phyloP scores from a whole-genome alignment of 164 flowering plant genomes.

The Vitis cinerea region DNA sequence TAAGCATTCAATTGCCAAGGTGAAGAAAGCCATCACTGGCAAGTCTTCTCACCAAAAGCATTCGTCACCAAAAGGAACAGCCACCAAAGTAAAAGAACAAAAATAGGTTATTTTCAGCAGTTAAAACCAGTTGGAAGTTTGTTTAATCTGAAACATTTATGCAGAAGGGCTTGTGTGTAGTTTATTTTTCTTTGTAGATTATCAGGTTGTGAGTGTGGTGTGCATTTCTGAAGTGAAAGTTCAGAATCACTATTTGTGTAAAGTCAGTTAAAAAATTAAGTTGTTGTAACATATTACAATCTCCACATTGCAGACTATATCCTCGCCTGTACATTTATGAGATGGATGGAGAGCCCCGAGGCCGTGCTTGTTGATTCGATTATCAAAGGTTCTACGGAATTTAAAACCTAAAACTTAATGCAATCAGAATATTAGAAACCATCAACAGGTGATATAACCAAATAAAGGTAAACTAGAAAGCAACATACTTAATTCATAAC shows the following conservation, averaged over 20 bases:
- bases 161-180: neutral
- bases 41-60: slow-evolving; percentile 47
- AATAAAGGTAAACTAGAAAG: too few relatives aligned
- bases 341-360: too few relatives aligned
- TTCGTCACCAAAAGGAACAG: slow-evolving; percentile 34
- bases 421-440: too few relatives aligned
- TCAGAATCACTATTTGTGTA: neutral
- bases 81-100: slow-evolving; percentile 37
- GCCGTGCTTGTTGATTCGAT: too few relatives aligned
- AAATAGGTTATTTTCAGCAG: neutral
- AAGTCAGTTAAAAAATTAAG: neutral
- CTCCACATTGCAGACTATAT: too few relatives aligned
- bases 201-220: slow-evolving; percentile 1
- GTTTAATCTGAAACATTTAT: neutral
- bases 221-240: neutral
- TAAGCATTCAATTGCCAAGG: slow-evolving; percentile 83
- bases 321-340: too few relatives aligned
- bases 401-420: too few relatives aligned
- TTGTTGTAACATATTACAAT: neutral
- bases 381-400: too few relatives aligned
- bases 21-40: slow-evolving; percentile 83
- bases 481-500: too few relatives aligned
- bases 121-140: neutral
- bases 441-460: too few relatives aligned
- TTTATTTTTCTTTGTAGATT: neutral